Conservation (phyloP, 345 rosid genomes). For the Aurinia saxatilis region DNA sequence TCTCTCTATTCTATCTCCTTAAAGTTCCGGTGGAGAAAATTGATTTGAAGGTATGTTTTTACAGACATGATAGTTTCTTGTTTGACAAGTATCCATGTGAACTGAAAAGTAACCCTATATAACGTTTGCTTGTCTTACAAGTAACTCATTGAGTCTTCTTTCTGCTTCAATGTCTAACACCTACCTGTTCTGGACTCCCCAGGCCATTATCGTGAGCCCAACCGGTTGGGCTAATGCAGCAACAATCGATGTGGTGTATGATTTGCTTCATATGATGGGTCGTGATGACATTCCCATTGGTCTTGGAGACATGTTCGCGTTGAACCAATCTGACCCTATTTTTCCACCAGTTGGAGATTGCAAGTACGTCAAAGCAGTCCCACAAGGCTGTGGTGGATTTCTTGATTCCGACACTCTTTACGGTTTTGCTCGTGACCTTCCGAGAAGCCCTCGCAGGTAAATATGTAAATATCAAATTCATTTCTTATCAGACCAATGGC, state of each 20-base stretch:
- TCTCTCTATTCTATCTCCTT: slow-evolving; percentile 73
- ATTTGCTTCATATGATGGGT: slow-evolving; percentile 96
- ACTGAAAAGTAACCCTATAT: too few relatives aligned
- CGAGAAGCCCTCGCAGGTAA: slow-evolving; percentile 84
- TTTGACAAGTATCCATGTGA: not conserved
- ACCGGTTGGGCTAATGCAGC: slow-evolving; percentile 98
- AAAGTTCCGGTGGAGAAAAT: slow-evolving; percentile 68
- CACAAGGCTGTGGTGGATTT: slow-evolving; percentile 81
- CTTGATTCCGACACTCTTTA: slow-evolving; percentile 85
- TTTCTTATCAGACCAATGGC: too few relatives aligned
- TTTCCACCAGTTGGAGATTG: slow-evolving; percentile 61
- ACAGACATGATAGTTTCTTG: not conserved
- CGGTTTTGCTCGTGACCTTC: slow-evolving; percentile 74
- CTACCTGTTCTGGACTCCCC: not conserved
- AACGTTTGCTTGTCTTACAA: not conserved
- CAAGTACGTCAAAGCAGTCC: slow-evolving; percentile 61
- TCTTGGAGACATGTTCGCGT: slow-evolving; percentile 58
- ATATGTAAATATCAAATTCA: too few relatives aligned
- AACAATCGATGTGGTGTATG: slow-evolving; percentile 73
- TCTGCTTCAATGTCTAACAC: not conserved
- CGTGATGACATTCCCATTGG: slow-evolving; percentile 91
- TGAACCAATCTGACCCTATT: slow-evolving; percentile 56
- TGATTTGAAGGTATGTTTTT: slow-evolving; percentile 51
- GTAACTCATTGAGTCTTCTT: not conserved
- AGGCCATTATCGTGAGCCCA: slow-evolving; percentile 85